Conservation (phyloP, 202 grass and related monocot species). For the Bolboschoenoplectus hybrid region DNA sequence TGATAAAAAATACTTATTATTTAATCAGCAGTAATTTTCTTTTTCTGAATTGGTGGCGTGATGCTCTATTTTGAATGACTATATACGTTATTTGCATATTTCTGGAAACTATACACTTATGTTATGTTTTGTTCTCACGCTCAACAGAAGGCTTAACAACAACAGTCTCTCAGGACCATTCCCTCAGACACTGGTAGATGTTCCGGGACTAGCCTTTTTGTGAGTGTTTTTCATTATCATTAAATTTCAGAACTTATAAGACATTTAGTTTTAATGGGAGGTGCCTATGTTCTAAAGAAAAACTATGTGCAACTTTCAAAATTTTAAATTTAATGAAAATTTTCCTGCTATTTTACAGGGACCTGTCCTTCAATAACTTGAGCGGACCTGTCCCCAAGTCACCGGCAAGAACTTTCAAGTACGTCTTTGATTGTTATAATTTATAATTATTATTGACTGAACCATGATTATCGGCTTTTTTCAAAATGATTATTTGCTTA, state of each 20-base stretch:
- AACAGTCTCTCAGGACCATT: constrained; percentile 84
- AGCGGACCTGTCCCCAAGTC: constrained; percentile 67
- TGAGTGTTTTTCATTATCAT: constrained; percentile 45
- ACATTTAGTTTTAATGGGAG: not conserved
- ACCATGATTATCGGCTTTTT: not conserved
- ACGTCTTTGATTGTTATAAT: constrained; percentile 32
- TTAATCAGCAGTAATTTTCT: not conserved
- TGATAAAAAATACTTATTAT: not conserved
- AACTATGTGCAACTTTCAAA: constrained; percentile 1
- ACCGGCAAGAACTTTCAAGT: constrained; percentile 87
- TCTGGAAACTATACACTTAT: not conserved
- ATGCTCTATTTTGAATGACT: not conserved
- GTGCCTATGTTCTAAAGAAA: not conserved
- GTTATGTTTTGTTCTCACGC: constrained; percentile 14
- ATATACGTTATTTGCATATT: not conserved
- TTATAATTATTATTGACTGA: not conserved
- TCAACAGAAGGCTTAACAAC: constrained; percentile 89
- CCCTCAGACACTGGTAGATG: constrained; percentile 57
- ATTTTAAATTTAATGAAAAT: constrained; percentile 27
- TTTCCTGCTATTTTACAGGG: constrained; percentile 50
- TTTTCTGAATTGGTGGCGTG: not conserved
- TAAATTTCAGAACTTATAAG: not conserved
- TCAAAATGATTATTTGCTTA: not conserved
- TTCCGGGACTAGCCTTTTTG: constrained; percentile 80
- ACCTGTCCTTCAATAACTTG: constrained; percentile 88